Evolutionary conservation across 169 alveolate genomes (phyloP).

Genomic region (Eimeria nieschulzi): DNA sequence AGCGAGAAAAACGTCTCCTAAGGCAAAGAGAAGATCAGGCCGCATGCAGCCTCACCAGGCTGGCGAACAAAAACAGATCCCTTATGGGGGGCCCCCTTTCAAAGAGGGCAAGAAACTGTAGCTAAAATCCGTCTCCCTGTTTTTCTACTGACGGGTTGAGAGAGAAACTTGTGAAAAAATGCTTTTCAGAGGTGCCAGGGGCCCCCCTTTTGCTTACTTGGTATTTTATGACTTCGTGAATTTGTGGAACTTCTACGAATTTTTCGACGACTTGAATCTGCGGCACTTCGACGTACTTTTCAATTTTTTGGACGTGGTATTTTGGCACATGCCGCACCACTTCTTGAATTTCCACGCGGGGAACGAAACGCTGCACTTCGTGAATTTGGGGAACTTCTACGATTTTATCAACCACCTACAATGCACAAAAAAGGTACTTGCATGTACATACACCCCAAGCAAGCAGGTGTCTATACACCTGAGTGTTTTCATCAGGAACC

Average conservation of each 20-base stretch:
- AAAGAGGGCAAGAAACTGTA: too few species aligned
- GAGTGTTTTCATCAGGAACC: too few species aligned
- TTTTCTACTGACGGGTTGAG: too few species aligned
- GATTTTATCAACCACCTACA: conserved; percentile 76
- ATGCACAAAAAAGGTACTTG: not conserved
- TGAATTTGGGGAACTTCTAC: conserved; percentile 79
- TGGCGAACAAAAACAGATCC: too few species aligned
- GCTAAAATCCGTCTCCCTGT: too few species aligned
- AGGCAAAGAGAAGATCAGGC: too few species aligned
- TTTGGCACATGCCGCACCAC: conserved; percentile 22
- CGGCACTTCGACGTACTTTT: conserved; percentile 61
- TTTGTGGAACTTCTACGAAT: conserved; percentile 80
- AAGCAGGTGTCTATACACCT: too few species aligned
- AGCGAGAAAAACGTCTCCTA: too few species aligned
- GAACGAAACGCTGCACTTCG: conserved; percentile 33
- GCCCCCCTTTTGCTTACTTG: not conserved
- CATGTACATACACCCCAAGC: not conserved
- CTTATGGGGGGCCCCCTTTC: too few species aligned
- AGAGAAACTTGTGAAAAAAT: too few species aligned
- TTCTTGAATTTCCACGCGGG: conserved; percentile 48
- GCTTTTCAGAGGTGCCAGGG: too few species aligned
- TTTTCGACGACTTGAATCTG: conserved; percentile 62
- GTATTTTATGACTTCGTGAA: conserved; percentile 56
- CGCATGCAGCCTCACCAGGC: too few species aligned
- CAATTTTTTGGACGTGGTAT: conserved; percentile 29